Evolutionary conservation across 192 early-diverging fungal species (phyloP).

Genomic region (Backusella mclennaniae): DNA sequence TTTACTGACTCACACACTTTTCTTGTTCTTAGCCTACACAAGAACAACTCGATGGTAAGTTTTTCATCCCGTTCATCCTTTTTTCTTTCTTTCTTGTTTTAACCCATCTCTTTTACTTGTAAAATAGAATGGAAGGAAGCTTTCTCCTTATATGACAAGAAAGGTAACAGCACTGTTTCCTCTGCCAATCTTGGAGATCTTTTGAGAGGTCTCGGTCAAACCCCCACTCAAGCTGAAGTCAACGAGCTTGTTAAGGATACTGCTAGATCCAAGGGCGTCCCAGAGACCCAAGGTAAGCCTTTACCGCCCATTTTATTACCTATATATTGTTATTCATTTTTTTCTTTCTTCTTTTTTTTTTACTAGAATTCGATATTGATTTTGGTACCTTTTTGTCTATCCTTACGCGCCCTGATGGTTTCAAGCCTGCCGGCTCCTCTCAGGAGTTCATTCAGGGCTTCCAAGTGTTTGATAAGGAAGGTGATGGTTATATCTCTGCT

Average conservation of each 20-base stretch:
- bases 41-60: constrained; percentile 40
- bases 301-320: not conserved
- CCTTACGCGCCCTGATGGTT: constrained; percentile 69
- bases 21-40: constrained; percentile 28
- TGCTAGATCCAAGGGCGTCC: constrained; percentile 21
- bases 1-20: not conserved
- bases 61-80: not conserved
- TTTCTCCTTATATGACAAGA: constrained; percentile 79
- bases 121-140: constrained; percentile 72
- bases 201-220: constrained; percentile 76
- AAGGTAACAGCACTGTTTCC: constrained; percentile 67
- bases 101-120: not conserved
- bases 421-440: constrained; percentile 67
- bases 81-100: not conserved
- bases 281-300: constrained; percentile 31
- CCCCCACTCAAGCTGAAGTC: constrained; percentile 77
- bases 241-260: constrained; percentile 51
- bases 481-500: constrained; percentile 70
- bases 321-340: not conserved
- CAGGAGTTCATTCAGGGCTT: constrained; percentile 84
- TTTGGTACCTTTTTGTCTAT: constrained; percentile 75
- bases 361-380: constrained; percentile 46
- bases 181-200: constrained; percentile 67
- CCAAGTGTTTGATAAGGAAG: constrained; percentile 87
- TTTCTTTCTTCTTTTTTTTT: not conserved